Conservation (phyloP, 2,329 filamentous ascomycete species). For the Botrytis sinoallii region DNA sequence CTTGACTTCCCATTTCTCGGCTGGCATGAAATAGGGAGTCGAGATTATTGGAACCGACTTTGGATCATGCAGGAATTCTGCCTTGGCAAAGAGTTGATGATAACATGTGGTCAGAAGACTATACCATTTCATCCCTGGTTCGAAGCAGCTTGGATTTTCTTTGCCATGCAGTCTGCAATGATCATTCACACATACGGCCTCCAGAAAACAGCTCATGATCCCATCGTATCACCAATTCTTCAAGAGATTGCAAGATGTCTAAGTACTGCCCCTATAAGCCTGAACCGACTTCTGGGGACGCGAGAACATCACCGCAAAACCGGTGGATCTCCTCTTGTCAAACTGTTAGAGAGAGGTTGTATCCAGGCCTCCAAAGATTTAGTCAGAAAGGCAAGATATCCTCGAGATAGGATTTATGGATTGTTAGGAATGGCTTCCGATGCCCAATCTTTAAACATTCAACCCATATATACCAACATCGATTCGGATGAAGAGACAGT, state of each 20-base stretch:
- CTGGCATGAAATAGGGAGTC: conserved; percentile 2
- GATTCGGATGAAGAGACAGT: conserved; percentile 1
- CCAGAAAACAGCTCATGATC: not conserved
- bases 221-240: not conserved
- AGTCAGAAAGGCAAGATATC: conserved; percentile 19
- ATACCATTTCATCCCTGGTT: conserved; percentile 13
- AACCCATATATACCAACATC: conserved; percentile 10
- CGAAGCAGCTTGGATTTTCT: conserved; percentile 11
- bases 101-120: conserved; percentile 12
- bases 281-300: conserved; percentile 6
- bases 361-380: not conserved
- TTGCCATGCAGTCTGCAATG: conserved; percentile 5
- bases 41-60: conserved; percentile 20
- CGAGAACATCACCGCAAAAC: conserved; percentile 15
- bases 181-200: not conserved
- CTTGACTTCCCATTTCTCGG: conserved; percentile 12
- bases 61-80: conserved; percentile 25
- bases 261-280: not conserved
- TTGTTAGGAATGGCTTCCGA: conserved; percentile 18
- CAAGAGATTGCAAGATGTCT: not conserved
- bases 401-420: conserved; percentile 21
- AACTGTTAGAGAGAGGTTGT: conserved; percentile 11
- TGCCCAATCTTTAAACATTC: not conserved
- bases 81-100: conserved; percentile 12
- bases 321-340: not conserved